Percentiles rank a stretch among this genome's conserved stretches.
Conservation (phyloP, 2,329 filamentous ascomycete species). For the Xylariaceae sp. region DNA sequence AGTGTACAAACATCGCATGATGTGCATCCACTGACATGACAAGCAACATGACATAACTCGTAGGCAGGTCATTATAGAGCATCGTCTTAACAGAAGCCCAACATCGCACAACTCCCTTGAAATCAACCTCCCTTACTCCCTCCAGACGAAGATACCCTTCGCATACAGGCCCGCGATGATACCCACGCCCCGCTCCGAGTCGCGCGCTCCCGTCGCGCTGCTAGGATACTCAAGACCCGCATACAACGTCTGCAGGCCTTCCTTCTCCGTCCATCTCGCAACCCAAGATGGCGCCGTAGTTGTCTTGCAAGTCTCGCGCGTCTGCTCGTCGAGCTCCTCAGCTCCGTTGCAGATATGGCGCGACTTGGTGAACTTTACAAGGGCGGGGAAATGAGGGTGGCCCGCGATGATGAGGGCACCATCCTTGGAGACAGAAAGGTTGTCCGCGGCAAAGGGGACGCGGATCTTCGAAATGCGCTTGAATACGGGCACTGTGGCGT, state of each 20-base stretch:
- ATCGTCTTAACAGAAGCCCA: too few relatives aligned
- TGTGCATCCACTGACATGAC: too few relatives aligned
- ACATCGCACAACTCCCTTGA: too few relatives aligned
- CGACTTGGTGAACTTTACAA: conserved; percentile 31
- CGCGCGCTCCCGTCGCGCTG: conserved; percentile 33
- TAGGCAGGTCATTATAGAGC: too few relatives aligned
- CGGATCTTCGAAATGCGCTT: conserved; percentile 16
- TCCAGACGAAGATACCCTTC: conserved; percentile 32
- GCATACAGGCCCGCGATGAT: conserved; percentile 37
- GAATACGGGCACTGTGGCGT: conserved; percentile 13
- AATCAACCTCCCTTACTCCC: conserved; percentile 9
- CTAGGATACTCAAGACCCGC: conserved; percentile 32
- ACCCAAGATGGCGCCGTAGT: conserved; percentile 27
- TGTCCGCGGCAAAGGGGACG: conserved; percentile 39
- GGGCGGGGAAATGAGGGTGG: conserved; percentile 34
- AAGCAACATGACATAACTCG: too few relatives aligned
- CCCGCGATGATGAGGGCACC: conserved; percentile 37
- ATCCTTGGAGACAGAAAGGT: conserved; percentile 32
- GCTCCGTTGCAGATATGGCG: conserved; percentile 35
- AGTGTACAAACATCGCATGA: too few relatives aligned
- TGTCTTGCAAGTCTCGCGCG: conserved; percentile 21
- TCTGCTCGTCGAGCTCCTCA: conserved; percentile 18
- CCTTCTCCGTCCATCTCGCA: conserved; percentile 34
- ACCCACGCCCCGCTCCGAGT: conserved; percentile 30
- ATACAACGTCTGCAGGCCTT: conserved; percentile 34